phyloP scores from a whole-genome alignment of 2,329 filamentous ascomycete genomes.

The Colletotrichum ledebouriae region DNA sequence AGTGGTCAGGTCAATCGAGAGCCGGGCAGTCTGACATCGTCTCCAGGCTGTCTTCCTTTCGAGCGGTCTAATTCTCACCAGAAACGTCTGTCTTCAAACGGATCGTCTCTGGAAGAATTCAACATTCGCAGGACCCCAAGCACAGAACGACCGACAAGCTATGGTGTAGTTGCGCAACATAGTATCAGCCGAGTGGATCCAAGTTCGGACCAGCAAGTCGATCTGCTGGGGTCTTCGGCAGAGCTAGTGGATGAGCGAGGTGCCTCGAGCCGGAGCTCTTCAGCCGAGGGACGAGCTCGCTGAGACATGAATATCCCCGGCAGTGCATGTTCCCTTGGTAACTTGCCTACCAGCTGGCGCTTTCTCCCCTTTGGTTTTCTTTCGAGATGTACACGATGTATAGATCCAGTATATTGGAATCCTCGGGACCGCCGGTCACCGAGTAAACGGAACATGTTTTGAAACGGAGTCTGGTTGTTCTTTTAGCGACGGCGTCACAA shows the following conservation, averaged over 20 bases:
- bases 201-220: constrained; percentile 55
- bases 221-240: constrained; percentile 67
- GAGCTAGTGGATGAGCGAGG: constrained; percentile 65
- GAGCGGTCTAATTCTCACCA: constrained; percentile 66
- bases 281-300: constrained; percentile 21
- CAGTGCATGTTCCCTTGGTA: constrained; percentile 5
- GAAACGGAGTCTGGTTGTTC: constrained; percentile 32
- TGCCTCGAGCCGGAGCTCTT: constrained; percentile 35
- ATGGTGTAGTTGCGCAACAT: constrained; percentile 70
- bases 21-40: constrained; percentile 19
- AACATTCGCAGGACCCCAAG: constrained; percentile 53
- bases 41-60: constrained; percentile 62
- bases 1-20: constrained; percentile 23
- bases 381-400: constrained; percentile 28
- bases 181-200: constrained; percentile 69
- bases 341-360: neutral
- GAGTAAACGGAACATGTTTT: constrained; percentile 7
- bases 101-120: constrained; percentile 64
- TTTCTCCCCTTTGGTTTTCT: neutral
- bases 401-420: constrained; percentile 18
- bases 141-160: constrained; percentile 66
- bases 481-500: constrained; percentile 41
- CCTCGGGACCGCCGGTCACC: neutral
- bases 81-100: constrained; percentile 62
- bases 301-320: constrained; percentile 6